phyloP scores from a whole-genome alignment of 2,329 filamentous ascomycete genomes.

The Scedosporium aurantiacum region DNA sequence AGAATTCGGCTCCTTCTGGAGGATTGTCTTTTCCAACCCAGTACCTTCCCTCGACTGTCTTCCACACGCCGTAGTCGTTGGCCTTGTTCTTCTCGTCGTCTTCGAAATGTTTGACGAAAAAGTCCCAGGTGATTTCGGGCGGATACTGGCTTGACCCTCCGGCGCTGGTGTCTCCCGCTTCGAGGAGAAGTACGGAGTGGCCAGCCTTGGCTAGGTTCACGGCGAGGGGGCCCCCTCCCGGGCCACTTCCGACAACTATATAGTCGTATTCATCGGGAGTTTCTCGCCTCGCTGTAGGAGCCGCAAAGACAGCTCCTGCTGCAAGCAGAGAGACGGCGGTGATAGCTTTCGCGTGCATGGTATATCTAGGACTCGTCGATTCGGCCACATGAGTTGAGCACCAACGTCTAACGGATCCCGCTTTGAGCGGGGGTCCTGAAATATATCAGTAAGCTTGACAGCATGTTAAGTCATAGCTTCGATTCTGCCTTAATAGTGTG shows the following conservation, averaged over 20 bases:
- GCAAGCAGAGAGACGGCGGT: neutral
- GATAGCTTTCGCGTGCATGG: neutral
- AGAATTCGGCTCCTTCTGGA: conserved; percentile 21
- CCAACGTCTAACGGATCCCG: neutral
- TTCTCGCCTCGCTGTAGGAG: neutral
- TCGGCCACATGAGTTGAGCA: neutral
- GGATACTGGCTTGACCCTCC: conserved; percentile 10
- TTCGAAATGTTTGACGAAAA: conserved; percentile 49
- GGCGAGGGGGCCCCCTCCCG: conserved; percentile 43
- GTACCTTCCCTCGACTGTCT: conserved; percentile 21
- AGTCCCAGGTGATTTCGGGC: conserved; percentile 36
- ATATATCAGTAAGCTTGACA: neutral
- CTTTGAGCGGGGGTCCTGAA: neutral
- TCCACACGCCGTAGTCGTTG: conserved; percentile 38
- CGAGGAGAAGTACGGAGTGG: conserved; percentile 44
- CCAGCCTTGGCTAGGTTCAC: conserved; percentile 43
- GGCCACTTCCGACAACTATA: conserved; percentile 45
- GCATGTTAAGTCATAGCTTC: neutral
- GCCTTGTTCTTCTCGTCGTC: conserved; percentile 33
- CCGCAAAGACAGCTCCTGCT: neutral
- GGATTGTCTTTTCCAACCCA: conserved; percentile 13
- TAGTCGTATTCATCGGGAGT: conserved; percentile 35
- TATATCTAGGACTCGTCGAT: neutral
- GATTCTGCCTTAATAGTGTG: neutral
- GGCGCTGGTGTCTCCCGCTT: conserved; percentile 33